Evolutionary conservation across 139 green algal species (phyloP), one percentile per base, ranked within the genome.

Genomic region (Spirogloea muscicola): DNA sequence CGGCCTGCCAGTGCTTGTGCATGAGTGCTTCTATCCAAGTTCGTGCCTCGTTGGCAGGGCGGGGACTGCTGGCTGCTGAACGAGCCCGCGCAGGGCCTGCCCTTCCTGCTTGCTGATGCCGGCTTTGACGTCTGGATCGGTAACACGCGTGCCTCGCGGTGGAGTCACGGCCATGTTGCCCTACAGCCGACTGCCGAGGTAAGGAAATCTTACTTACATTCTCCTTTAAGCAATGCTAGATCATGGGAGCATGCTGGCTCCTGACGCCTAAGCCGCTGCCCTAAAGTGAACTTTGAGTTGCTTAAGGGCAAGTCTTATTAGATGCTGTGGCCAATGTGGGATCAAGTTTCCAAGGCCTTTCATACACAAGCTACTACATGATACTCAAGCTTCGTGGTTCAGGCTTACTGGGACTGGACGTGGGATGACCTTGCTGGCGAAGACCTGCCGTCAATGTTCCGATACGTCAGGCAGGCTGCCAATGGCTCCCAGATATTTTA

Each of bases 41-140:
- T n/a, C n/a, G n/a, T n/a, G n/a, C n/a, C n/a, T n/a, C n/a, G n/a
- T n/a, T n/a, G n/a, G n/a, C 64, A 74, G 64, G 68, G 68, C 16
- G 68, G 38, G 21, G 73, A 81, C 27, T 49, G 44, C 3, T 81
- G 73, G 73, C 38, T 81, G 27, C 40, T 81, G 48, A 83, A 72
- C 39, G 36, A 46, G 9, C 73, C 71, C 7, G 70, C 27, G n/a
- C 46, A 83, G 46, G 55, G 48, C 48, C 67, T 81, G 36, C 38
- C 37, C 2, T 76, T 81, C 71, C 34, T 77, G 33, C 73, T 81
- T 18, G 73, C 48, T 13, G 73, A 83, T 41, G 33, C 36, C 1
- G 55, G 55, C 1, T 81, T 72, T 29, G 73, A 81, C 40, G 73
- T 81, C 18, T 81, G 73, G 73, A 48, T 81, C 9, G 73, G 67